Percentiles rank a stretch among this genome's conserved stretches.
phyloP scores from a whole-genome alignment of 1,284 basidiomycete species.

The Ceraceosorus guamensis region DNA sequence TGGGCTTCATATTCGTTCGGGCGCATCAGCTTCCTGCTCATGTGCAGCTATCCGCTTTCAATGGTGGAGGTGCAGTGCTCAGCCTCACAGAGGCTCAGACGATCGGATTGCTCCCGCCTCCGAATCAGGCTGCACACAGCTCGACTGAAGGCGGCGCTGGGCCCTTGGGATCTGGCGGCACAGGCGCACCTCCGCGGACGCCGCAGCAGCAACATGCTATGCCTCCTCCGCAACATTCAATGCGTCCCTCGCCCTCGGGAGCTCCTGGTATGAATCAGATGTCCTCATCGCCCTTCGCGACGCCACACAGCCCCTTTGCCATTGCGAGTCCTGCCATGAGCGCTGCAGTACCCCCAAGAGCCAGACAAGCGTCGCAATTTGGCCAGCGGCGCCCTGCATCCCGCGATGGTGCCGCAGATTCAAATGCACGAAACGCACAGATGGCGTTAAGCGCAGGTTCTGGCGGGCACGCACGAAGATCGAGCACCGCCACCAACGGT shows the following conservation, averaged over 20 bases:
- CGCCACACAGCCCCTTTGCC: background rate
- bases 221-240: conserved; percentile 1
- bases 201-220: background rate
- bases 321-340: background rate
- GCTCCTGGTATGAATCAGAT: background rate
- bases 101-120: conserved; percentile 32
- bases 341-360: background rate
- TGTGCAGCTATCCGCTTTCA: conserved; percentile 3
- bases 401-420: conserved; percentile 13
- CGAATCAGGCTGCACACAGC: background rate
- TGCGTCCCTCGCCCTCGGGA: background rate
- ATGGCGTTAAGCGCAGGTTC: background rate
- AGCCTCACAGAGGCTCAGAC: conserved; percentile 38
- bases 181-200: background rate
- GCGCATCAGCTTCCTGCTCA: conserved; percentile 11
- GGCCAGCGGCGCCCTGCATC: conserved; percentile 18
- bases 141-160: too few relatives aligned
- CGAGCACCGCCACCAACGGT: background rate
- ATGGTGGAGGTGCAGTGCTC: conserved; percentile 30
- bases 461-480: background rate
- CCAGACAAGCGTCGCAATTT: background rate
- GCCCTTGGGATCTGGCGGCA: too few relatives aligned
- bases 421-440: conserved; percentile 6
- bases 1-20: conserved; percentile 42
- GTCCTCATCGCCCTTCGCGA: background rate